Evolutionary conservation across 345 rosid genomes (phyloP), one percentile per base, ranked within the genome.

Genomic region (Dipteronia dyeriana): DNA sequence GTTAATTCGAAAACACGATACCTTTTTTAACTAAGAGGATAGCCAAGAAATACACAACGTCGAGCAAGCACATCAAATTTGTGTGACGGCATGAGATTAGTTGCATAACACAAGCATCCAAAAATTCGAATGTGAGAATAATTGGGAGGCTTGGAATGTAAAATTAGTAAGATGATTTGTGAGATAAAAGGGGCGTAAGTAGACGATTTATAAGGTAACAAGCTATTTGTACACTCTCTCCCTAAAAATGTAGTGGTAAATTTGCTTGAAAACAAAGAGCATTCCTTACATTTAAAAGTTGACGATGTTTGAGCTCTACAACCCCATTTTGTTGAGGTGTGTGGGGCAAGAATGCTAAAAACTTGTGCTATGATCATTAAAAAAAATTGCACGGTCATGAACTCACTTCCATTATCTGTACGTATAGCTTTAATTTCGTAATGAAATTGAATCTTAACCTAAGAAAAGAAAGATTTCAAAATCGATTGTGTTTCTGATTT

Each of bases 271-370:
- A 56, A 4, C 22, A 3, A 56, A 56, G 61, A 4, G 61, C 61
- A 5, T 1, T 0, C 4, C n/a, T 23, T 14, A 19, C 22, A 19
- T 56, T 56, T 39, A 20, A 66, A 71, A 22, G 61, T 3, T 75
- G 80, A 0, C 47, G 0, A 10, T 79, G 80, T 67, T 81, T 59
- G 1, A 57, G 60, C 53, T 72, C 14, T 2, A 60, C 80, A 3
- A 56, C 61, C 10, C 23, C 23, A 19, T 56, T 56, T 56, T 56
- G 59, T 56, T 62, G 5, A 12, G 81, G 74, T 3, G 71, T 79
- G 4, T 38, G 7, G 66, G 17, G 20, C 74, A 84, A 26, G 77
- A 60, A 9, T 57, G 23, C 14, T 84, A 22, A 9, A 67, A 69
- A 7, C 43, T 0, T 8, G 60, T 31, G 7, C 65, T 78, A 9